Conservation (phyloP, 495 filamentous ascomycete species). For the Penicillium bialowiezense region DNA sequence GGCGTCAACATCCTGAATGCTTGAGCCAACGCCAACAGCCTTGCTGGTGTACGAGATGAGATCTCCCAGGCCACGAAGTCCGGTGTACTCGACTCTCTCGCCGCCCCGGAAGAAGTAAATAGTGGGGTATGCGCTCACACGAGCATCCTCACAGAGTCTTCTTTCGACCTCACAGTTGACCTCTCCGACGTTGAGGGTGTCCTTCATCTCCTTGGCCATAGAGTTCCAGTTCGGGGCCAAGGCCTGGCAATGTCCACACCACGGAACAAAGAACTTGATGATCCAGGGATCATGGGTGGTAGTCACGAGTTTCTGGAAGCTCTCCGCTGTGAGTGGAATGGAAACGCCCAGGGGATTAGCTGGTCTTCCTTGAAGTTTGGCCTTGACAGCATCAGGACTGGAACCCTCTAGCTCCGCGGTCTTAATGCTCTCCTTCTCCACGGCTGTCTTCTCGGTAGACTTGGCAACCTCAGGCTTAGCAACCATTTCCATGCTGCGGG, state of each 20-base stretch:
- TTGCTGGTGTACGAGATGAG: conserved; percentile 82
- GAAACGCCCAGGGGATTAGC: conserved; percentile 75
- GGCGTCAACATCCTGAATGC: conserved; percentile 75
- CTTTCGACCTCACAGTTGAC: conserved; percentile 89
- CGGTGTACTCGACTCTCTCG: conserved; percentile 88
- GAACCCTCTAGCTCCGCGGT: conserved; percentile 27
- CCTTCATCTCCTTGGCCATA: conserved; percentile 85
- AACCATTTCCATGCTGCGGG: conserved; percentile 41
- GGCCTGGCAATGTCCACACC: conserved; percentile 93
- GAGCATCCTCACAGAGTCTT: conserved; percentile 84
- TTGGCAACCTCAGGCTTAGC: conserved; percentile 44
- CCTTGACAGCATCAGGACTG: conserved; percentile 22
- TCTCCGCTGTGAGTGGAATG: conserved; percentile 73
- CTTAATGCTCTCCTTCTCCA: conserved; percentile 11
- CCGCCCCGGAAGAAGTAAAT: conserved; percentile 91
- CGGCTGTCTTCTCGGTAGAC: conserved; percentile 38
- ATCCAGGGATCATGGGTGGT: conserved; percentile 93
- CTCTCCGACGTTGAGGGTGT: conserved; percentile 85
- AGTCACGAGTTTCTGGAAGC: conserved; percentile 81
- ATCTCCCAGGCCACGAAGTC: conserved; percentile 89
- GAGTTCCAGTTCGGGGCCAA: conserved; percentile 87
- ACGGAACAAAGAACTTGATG: conserved; percentile 96
- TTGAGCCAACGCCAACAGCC: conserved; percentile 72
- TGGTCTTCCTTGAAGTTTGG: conserved; percentile 46
- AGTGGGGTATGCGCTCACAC: conserved; percentile 76